These are phyloP conservation scores for Protomyces gravidus DNA, from an alignment of 1,139 yeast genomes.

Conservation along the genomic window DNA sequence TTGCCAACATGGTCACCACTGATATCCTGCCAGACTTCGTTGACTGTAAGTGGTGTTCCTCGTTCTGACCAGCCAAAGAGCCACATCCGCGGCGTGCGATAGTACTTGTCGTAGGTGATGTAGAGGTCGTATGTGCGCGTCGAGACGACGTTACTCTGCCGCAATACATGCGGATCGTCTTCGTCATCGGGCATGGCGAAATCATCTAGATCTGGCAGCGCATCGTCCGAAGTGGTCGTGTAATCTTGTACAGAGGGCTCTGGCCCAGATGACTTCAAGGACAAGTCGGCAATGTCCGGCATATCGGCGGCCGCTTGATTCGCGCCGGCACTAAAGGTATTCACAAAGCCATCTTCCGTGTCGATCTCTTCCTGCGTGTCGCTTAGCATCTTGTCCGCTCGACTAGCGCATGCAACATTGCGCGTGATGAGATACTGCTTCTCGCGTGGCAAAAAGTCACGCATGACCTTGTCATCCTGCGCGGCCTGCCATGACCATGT, in stretches of 20 bases:
- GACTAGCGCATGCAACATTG: conserved; percentile 61
- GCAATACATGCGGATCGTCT: conserved; percentile 44
- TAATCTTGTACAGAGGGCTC: conserved; percentile 35
- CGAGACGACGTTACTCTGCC: conserved; percentile 40
- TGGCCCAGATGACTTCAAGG: conserved; percentile 8
- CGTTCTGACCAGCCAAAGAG: conserved; percentile 78
- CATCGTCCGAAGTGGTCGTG: conserved; percentile 35
- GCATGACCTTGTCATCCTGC: conserved; percentile 36
- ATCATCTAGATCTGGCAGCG: conserved; percentile 44
- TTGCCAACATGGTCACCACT: conserved; percentile 87
- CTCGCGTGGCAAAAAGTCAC: conserved; percentile 74
- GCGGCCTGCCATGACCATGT: conserved; percentile 81
- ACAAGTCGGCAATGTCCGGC: conserved; percentile 32
- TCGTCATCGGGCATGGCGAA: conserved; percentile 48
- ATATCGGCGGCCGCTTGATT: conserved; percentile 17
- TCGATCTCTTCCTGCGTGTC: conserved; percentile 16
- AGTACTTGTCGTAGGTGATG: conserved; percentile 88
- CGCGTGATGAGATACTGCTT: conserved; percentile 82
- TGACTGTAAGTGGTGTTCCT: conserved; percentile 81
- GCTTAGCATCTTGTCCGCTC: conserved; percentile 13
- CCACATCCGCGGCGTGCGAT: conserved; percentile 92
- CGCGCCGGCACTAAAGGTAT: conserved; percentile 3
- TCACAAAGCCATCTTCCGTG: conserved; percentile 12
- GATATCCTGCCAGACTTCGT: conserved; percentile 91
- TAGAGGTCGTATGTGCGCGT: conserved; percentile 79